These are phyloP conservation scores for Pythium chondricola DNA, from an alignment of 352 stramenopile genomes.

Conservation along the genomic window DNA sequence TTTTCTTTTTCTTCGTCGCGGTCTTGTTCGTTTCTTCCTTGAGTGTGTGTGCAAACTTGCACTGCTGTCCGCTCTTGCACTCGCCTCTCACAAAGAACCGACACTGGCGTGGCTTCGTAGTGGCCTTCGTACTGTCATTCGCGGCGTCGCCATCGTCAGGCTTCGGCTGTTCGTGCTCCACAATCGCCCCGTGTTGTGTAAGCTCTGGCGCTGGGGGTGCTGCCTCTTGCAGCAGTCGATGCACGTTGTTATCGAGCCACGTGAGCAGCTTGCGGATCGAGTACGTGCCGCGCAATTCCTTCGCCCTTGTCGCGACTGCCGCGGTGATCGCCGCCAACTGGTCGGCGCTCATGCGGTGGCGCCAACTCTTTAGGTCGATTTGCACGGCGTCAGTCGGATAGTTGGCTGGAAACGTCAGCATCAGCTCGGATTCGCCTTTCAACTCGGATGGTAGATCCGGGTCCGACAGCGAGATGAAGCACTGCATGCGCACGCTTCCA, in stretches of 20 bases:
- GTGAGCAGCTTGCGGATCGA: constrained; percentile 68
- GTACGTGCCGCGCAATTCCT: constrained; percentile 38
- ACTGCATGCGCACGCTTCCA: constrained; percentile 17
- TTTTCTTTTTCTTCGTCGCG: constrained; percentile 12
- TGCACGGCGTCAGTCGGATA: constrained; percentile 43
- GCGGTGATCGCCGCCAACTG: constrained; percentile 31
- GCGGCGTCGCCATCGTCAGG: not conserved
- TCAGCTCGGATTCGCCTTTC: constrained; percentile 49
- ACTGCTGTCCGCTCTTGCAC: constrained; percentile 46
- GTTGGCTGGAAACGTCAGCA: constrained; percentile 36
- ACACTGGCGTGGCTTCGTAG: constrained; percentile 19
- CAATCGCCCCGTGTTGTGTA: not conserved
- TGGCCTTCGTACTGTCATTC: constrained; percentile 1
- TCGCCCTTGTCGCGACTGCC: constrained; percentile 30
- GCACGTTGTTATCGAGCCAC: constrained; percentile 83
- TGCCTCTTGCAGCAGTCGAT: constrained; percentile 23
- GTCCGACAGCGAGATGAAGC: constrained; percentile 58
- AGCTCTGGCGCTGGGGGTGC: not conserved
- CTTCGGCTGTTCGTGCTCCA: not conserved
- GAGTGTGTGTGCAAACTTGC: constrained; percentile 38
- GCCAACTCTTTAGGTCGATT: constrained; percentile 54
- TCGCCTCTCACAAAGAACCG: constrained; percentile 46
- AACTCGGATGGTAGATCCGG: constrained; percentile 48
- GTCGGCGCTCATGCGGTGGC: constrained; percentile 26
- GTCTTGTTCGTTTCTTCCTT: constrained; percentile 19